Evolutionary conservation across 768 basidiomycete genomes (phyloP), one percentile per base, ranked within the genome.

Genomic region (Lactarius tabidus): DNA sequence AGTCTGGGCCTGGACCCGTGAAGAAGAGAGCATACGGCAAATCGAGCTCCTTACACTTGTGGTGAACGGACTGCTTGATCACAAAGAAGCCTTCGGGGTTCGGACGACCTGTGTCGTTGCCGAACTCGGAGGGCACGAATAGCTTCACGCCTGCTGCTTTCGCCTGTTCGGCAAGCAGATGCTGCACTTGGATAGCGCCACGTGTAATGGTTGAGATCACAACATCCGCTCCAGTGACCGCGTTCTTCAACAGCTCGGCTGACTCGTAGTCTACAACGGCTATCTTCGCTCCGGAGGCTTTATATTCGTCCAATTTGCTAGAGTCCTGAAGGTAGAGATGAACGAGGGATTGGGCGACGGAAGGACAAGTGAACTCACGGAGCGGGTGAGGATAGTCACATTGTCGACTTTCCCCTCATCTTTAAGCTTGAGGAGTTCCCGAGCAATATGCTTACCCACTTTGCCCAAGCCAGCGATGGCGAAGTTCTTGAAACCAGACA

Each of bases 91-190:
- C 66, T 15, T 60, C 53, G 6, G 59, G 38, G 55, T 51, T 23
- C 29, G 38, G 33, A 8, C 54, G 35, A 41, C 62, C 59, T 23
- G 67, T 68, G 17, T 18, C 9, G 59, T 59, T 20, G 35, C 75
- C 29, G 66, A 63, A 77, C 56, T 76, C 75, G 36, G 74, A 75
- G 2, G 75, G 76, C 31, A 77, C 67, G 39, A 71, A 75, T 39
- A 75, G 55, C 43, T 75, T 69, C 23, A 73, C 74, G n/a, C 67
- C 69, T 3, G 71, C 73, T 0, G 67, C 65, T 64, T 74, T 77
- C 3, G 74, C 71, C 8, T 74, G 74, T 6, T 75, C 74, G 1
- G 71, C 68, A 23, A 72, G 71, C n/a, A 60, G 28, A 31, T 59
- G 63, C 62, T 78, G 73, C 5, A 63, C 63, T 3, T 62, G 67